These are phyloP conservation scores for Olyra latifolia DNA, from an alignment of 176 grass and related monocot genomes.

Conservation along the genomic window DNA sequence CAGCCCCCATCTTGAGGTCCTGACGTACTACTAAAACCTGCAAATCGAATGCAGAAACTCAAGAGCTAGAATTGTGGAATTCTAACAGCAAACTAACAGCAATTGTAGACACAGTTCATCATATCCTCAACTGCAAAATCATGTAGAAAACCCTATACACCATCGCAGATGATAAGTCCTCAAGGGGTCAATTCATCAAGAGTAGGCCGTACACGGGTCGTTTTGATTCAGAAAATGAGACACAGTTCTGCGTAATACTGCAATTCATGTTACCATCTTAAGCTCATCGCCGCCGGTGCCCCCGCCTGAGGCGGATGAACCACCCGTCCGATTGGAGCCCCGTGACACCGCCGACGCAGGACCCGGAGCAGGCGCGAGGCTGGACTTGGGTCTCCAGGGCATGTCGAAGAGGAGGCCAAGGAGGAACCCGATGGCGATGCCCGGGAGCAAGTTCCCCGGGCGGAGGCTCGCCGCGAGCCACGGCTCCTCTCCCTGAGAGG, in stretches of 20 bases:
- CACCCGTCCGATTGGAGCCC: slow-evolving; percentile 40
- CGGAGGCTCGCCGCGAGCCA: slow-evolving; percentile 77
- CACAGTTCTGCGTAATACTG: neutral
- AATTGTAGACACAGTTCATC: neutral
- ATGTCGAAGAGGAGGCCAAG: slow-evolving; percentile 70
- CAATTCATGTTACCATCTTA: slow-evolving; percentile 62
- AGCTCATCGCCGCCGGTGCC: slow-evolving; percentile 54
- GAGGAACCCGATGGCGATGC: slow-evolving; percentile 75
- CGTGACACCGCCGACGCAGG: slow-evolving; percentile 20
- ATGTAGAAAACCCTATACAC: neutral
- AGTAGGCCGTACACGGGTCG: neutral
- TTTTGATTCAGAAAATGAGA: neutral
- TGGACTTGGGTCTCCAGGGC: slow-evolving; percentile 33
- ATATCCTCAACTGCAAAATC: neutral
- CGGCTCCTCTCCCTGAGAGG: slow-evolving; percentile 57
- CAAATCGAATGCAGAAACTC: neutral
- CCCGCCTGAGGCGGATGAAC: slow-evolving; percentile 14
- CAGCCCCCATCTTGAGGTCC: slow-evolving; percentile 89
- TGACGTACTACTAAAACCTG: slow-evolving; percentile 91
- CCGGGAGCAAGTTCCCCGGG: slow-evolving; percentile 69
- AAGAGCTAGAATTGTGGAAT: neutral
- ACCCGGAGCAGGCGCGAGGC: slow-evolving; percentile 30
- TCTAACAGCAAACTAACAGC: neutral
- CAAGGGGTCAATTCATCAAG: neutral
- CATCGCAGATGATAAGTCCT: neutral